phyloP scores from a whole-genome alignment of 1,139 yeast genomes.

The Kluyveromyces marxianus region DNA sequence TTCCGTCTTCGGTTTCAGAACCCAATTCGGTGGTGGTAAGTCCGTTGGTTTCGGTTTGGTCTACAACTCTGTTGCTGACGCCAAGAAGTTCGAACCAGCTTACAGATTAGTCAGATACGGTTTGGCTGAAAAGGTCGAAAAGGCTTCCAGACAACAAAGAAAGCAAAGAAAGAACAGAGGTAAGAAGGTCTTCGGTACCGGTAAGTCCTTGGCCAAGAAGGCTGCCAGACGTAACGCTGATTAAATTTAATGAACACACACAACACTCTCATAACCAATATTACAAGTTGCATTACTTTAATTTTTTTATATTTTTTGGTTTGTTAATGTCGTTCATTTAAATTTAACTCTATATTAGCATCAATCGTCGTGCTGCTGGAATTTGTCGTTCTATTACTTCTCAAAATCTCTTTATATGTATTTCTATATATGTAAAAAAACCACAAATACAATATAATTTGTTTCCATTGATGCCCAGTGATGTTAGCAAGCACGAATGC shows the following conservation, averaged over 20 bases:
- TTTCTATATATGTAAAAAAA: conserved; percentile 5
- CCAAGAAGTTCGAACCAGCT: conserved; percentile 97
- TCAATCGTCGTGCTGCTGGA: conserved; percentile 4
- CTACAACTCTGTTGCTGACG: conserved; percentile 97
- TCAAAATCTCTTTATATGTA: conserved; percentile 4
- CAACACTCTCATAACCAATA: conserved; percentile 1
- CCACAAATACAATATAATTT: conserved; percentile 7
- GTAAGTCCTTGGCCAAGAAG: conserved; percentile 88
- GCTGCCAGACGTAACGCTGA: conserved; percentile 55
- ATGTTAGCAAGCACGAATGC: not conserved
- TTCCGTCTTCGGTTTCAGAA: conserved; percentile 98
- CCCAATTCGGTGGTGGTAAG: conserved; percentile 99
- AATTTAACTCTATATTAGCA: conserved; percentile 3
- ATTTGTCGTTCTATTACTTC: conserved; percentile 1
- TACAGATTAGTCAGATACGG: conserved; percentile 99
- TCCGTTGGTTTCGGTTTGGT: conserved; percentile 99
- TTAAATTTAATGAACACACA: conserved; percentile 17
- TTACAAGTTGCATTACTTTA: conserved; percentile 5
- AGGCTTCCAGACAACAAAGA: conserved; percentile 99
- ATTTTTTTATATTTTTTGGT: conserved; percentile 11
- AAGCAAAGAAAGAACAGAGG: conserved; percentile 99
- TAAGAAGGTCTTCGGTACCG: conserved; percentile 98
- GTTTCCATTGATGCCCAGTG: conserved; percentile 1
- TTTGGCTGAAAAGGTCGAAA: conserved; percentile 90
- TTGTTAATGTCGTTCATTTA: conserved; percentile 1